Conservation (phyloP, 371 early-diverging fungal species). For the Synchytrium microbalum region DNA sequence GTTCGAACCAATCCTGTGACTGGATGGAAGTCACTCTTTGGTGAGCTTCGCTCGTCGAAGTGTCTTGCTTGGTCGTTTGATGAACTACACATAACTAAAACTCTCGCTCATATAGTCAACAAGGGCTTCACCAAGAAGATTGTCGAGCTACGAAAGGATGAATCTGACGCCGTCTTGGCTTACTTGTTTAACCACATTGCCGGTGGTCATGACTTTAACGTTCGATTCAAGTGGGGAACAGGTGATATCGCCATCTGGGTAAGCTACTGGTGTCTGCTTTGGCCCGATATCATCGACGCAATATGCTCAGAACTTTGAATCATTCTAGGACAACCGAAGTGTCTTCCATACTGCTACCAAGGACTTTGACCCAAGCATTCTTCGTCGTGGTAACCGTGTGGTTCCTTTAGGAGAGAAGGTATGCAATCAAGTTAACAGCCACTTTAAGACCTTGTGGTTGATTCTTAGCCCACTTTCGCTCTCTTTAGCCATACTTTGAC, state of each 20-base stretch:
- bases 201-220: conserved; percentile 50
- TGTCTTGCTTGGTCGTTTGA: conserved; percentile 1
- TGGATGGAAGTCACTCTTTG: conserved; percentile 54
- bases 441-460: too few relatives aligned
- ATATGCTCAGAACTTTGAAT: too few relatives aligned
- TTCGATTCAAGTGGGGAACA: conserved; percentile 50
- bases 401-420: too few relatives aligned
- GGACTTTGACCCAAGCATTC: too few relatives aligned
- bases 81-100: conserved; percentile 11
- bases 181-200: conserved; percentile 43
- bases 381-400: too few relatives aligned
- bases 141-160: conserved; percentile 18
- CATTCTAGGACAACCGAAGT: too few relatives aligned
- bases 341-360: too few relatives aligned
- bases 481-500: too few relatives aligned
- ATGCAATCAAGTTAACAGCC: too few relatives aligned
- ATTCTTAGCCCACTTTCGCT: too few relatives aligned
- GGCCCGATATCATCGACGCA: too few relatives aligned
- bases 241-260: conserved; percentile 56
- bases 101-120: conserved; percentile 11
- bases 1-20: conserved; percentile 65
- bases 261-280: too few relatives aligned
- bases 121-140: conserved; percentile 16
- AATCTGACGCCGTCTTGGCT: conserved; percentile 48
- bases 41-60: conserved; percentile 11